Percentiles rank a stretch among this genome's conserved stretches.
phyloP scores from a whole-genome alignment of 225 moss, liverwort and hornwort species.

The Sphagnum tenellum region DNA sequence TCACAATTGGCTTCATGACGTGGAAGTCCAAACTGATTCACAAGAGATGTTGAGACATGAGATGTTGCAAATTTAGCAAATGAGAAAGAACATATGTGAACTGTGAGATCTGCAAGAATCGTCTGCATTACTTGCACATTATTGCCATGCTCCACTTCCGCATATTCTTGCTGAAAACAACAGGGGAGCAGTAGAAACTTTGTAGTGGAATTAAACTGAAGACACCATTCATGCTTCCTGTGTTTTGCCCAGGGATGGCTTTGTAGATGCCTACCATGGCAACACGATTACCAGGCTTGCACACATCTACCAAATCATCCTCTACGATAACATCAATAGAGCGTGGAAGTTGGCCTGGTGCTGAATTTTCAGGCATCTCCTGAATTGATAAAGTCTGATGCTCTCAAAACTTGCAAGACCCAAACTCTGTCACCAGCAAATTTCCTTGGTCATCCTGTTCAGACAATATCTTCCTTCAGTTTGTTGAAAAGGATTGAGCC shows the following conservation, averaged over 20 bases:
- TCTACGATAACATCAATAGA: slow-evolving; percentile 83
- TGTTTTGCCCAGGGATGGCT: slow-evolving; percentile 59
- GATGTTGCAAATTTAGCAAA: too few relatives aligned
- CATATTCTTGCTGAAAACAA: too few relatives aligned
- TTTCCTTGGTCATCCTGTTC: slow-evolving; percentile 71
- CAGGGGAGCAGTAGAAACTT: too few relatives aligned
- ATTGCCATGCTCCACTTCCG: too few relatives aligned
- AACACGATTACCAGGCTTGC: slow-evolving; percentile 90
- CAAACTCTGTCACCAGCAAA: slow-evolving; percentile 68
- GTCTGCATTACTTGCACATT: too few relatives aligned
- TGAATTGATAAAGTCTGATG: slow-evolving; percentile 80
- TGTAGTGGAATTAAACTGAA: slow-evolving; percentile 36
- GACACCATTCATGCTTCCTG: slow-evolving; percentile 73
- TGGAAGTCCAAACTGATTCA: too few relatives aligned
- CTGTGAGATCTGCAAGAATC: too few relatives aligned
- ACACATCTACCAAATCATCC: slow-evolving; percentile 76
- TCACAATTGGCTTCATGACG: too few relatives aligned
- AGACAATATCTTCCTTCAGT: neutral
- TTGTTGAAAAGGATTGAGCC: too few relatives aligned
- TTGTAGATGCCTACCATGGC: slow-evolving; percentile 66
- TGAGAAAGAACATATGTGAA: too few relatives aligned
- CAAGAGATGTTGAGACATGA: too few relatives aligned
- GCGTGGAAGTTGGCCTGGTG: slow-evolving; percentile 81
- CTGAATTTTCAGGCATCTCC: slow-evolving; percentile 93
- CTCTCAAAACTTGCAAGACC: slow-evolving; percentile 65